These are phyloP conservation scores for Pythium coloratum DNA, from an alignment of 352 stramenopile genomes.

Conservation along the genomic window DNA sequence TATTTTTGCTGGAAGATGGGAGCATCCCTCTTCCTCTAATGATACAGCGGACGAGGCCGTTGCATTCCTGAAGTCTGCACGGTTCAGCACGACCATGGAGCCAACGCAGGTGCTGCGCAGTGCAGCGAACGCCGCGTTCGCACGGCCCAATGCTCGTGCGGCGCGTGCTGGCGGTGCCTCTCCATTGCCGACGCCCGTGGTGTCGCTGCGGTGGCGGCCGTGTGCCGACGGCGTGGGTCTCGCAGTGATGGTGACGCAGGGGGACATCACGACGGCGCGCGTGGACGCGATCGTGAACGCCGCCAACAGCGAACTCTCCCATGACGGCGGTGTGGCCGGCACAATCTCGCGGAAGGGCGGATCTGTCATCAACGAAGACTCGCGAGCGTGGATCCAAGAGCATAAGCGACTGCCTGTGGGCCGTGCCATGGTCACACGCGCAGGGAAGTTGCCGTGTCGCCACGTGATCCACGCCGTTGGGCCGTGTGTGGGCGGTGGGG, in stretches of 20 bases:
- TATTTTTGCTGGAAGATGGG: no score
- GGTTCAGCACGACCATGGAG: no score
- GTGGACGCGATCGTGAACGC: constrained; percentile 53
- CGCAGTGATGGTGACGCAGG: constrained; percentile 32
- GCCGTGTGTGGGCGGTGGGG: constrained; percentile 21
- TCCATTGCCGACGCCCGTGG: no score
- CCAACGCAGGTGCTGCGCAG: no score
- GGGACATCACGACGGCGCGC: constrained; percentile 37
- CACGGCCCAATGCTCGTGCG: no score
- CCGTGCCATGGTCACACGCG: constrained; percentile 25
- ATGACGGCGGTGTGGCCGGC: constrained; percentile 40
- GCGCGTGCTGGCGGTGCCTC: no score
- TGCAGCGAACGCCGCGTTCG: no score
- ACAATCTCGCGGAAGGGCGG: constrained; percentile 37
- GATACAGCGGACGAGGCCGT: no score
- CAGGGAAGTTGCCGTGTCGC: constrained; percentile 34
- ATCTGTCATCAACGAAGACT: constrained; percentile 33
- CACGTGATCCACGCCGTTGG: constrained; percentile 53
- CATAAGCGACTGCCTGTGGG: neutral
- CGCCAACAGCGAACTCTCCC: constrained; percentile 32
- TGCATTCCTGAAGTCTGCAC: no score
- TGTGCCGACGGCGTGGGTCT: no score
- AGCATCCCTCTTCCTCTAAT: no score
- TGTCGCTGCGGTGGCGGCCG: no score
- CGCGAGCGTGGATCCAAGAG: neutral